A percentile compares a stretch with the other conserved stretches of the same genome.
Conservation (phyloP, 352 stramenopile species). For the Globisporangium viniferum region DNA sequence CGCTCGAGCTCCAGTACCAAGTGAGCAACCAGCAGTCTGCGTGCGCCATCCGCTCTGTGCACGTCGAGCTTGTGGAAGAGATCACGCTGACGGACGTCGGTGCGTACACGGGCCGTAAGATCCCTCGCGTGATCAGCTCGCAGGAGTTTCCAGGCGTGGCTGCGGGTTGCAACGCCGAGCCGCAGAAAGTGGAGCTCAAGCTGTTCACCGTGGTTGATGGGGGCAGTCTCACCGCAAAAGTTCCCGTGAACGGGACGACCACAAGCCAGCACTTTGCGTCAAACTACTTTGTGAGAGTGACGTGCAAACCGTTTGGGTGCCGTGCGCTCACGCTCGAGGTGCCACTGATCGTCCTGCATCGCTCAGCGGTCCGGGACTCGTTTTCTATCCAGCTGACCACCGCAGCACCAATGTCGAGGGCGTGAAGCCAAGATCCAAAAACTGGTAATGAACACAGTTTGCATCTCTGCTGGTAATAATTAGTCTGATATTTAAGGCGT, state of each 20-base stretch:
- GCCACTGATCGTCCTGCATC: constrained; percentile 14
- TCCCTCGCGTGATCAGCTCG: constrained; percentile 1
- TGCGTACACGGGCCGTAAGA: constrained; percentile 3
- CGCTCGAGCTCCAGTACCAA: constrained; percentile 14
- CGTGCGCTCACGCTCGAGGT: constrained; percentile 9
- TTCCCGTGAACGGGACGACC: constrained; percentile 5
- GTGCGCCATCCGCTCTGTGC: constrained; percentile 2
- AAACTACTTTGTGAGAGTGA: constrained; percentile 7
- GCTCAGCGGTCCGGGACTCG: constrained; percentile 8
- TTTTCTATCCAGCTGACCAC: neutral
- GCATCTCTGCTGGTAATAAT: no score
- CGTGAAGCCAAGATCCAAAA: neutral
- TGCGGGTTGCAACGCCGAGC: constrained; percentile 4
- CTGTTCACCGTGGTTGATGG: neutral
- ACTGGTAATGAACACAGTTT: neutral
- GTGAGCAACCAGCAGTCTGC: constrained; percentile 9
- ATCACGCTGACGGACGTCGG: constrained; percentile 12
- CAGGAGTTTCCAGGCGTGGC: constrained; percentile 11
- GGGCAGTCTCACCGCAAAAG: no score
- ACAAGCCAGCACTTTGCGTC: constrained; percentile 13
- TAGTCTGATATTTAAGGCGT: no score
- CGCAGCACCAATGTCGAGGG: neutral
- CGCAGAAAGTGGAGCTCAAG: constrained; percentile 5
- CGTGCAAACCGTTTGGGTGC: constrained; percentile 14
- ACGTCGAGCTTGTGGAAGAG: constrained; percentile 16